Base-by-base conservation (phyloP, 208 protist species). In the Wallacemonas sp. region DNA sequence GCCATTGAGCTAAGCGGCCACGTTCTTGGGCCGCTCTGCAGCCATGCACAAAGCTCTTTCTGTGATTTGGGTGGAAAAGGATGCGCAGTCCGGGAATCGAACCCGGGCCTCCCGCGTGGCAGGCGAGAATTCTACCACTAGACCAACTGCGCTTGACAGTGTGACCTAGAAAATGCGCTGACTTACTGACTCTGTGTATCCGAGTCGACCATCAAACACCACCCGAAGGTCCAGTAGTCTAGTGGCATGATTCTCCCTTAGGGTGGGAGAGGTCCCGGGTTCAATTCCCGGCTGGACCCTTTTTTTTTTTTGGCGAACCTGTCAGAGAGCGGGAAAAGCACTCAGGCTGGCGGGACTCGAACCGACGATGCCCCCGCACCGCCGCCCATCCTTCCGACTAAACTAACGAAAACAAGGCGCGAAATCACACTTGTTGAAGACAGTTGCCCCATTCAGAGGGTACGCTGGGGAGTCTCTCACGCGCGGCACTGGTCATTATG, bases 71-170 rank as follows among this genome's bases (percentile, higher is more conserved):
- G 36, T 17, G 41, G 75, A 90, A 89, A 90, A 62, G 66, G 22
- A 31, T 91, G 84, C 88, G 88, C 83, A 94, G 88, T 94, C 86
- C 89, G 89, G 89, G 89, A 95, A 95, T 95, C 86, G 86, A 95
- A 95, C 86, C 86, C 89, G 86, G 90, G 86, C 90, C 86, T 91
- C 86, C 90, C 85, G 86, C 90, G 86, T 95, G 86, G 86, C 86
- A 95, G 80, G 82, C 82, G 79, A 91, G 84, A 91, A 93, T 94
- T 94, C 88, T 94, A 94, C 88, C 88, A 94, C 88, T 94, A 94
- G 88, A 94, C 88, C 88, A 94, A 93, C 87, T 93, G 84, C 87
- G 87, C 84, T 46, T 72, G 69, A 22, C 5, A 38, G 61, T 31
- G 69, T 58, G 22, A 34, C 8, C 4, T 15, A 6, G 8, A 26